phyloP scores from a whole-genome alignment of 2,329 filamentous ascomycete genomes.

The Aspergillus tamarii region DNA sequence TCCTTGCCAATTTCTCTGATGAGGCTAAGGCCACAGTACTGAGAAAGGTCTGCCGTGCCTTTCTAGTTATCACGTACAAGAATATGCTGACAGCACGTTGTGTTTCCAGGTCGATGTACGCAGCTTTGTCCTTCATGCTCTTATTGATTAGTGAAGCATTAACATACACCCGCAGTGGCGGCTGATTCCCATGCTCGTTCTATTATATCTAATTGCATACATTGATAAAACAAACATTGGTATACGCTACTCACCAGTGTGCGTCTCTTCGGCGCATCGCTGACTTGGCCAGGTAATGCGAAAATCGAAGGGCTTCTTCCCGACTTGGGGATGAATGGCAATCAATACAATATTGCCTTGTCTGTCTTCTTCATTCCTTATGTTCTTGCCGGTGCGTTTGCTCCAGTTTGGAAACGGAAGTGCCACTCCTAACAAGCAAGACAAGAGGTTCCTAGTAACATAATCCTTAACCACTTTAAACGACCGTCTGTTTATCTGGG shows the following conservation, averaged over 20 bases:
- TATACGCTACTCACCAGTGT: not conserved
- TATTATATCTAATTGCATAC: slow-evolving; percentile 22
- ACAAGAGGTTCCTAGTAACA: slow-evolving; percentile 31
- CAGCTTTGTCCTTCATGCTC: not conserved
- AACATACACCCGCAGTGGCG: slow-evolving; percentile 4
- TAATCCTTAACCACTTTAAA: slow-evolving; percentile 32
- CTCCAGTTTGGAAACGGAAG: slow-evolving; percentile 17
- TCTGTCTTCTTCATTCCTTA: slow-evolving; percentile 85
- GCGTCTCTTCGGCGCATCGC: not conserved
- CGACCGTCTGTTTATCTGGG: slow-evolving; percentile 49
- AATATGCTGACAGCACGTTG: not conserved
- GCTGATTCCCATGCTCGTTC: slow-evolving; percentile 21
- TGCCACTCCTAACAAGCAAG: not conserved
- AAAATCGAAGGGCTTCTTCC: slow-evolving; percentile 57
- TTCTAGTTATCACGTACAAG: not conserved
- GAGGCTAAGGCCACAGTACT: slow-evolving; percentile 26
- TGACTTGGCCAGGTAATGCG: slow-evolving; percentile 51
- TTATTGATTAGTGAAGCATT: not conserved
- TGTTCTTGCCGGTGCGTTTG: slow-evolving; percentile 68
- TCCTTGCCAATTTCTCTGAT: slow-evolving; percentile 30
- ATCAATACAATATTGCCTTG: slow-evolving; percentile 71
- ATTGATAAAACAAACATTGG: slow-evolving; percentile 26
- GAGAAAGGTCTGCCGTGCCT: slow-evolving; percentile 17
- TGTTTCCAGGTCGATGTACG: not conserved
- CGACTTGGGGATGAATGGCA: slow-evolving; percentile 62